phyloP scores from a whole-genome alignment of 345 rosid genomes.

The Populus simonii region DNA sequence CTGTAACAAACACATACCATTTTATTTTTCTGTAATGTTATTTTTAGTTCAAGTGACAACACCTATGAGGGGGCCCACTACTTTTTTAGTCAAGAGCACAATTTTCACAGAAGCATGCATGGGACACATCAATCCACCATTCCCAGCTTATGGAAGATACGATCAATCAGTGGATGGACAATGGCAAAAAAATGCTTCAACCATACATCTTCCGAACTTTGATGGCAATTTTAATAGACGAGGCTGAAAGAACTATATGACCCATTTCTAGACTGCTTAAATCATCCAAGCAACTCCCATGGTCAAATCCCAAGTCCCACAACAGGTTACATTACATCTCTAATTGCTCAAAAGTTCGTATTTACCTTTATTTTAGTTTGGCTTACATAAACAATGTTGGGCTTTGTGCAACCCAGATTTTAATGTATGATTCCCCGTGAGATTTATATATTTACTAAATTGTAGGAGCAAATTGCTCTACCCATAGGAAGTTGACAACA shows the following conservation, averaged over 20 bases:
- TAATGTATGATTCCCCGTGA: not conserved
- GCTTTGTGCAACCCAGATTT: not conserved
- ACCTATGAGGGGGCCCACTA: not conserved
- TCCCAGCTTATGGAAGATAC: not conserved
- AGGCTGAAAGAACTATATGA: not conserved
- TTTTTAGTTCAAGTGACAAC: not conserved
- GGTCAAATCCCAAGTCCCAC: not conserved
- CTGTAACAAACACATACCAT: not conserved
- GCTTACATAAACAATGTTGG: not conserved
- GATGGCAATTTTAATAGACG: not conserved
- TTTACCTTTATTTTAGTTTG: not conserved
- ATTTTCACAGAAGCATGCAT: not conserved
- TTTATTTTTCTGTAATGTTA: not conserved
- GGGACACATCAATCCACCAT: not conserved
- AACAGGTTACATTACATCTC: not conserved
- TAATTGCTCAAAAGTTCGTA: not conserved
- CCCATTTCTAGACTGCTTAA: too few species aligned
- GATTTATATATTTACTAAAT: not conserved
- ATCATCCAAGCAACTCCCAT: not conserved
- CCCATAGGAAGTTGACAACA: conserved; percentile 8
- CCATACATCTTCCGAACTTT: not conserved
- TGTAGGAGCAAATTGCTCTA: conserved; percentile 6
- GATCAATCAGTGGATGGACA: not conserved
- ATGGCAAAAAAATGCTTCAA: not conserved
- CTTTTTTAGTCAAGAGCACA: not conserved